Evolutionary conservation across 2,329 filamentous ascomycete species (phyloP).

Genomic region (Xylaria sp.): DNA sequence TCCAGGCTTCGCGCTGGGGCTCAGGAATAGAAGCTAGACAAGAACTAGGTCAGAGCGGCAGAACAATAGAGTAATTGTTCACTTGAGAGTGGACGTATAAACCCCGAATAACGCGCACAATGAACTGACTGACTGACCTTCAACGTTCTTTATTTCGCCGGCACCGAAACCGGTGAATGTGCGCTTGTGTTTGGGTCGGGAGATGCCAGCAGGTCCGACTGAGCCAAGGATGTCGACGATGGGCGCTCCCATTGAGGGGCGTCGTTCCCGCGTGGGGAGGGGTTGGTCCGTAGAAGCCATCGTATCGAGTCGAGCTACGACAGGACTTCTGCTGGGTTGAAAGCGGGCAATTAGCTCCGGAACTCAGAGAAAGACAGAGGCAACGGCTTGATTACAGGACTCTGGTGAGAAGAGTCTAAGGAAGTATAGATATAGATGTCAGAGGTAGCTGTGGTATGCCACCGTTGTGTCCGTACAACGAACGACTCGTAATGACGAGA

Average conservation of each 20-base stretch:
- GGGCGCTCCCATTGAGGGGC: slow-evolving; percentile 80
- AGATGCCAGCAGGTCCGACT: slow-evolving; percentile 85
- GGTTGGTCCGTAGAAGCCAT: slow-evolving; percentile 51
- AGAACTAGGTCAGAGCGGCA: slow-evolving; percentile 19
- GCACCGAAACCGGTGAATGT: slow-evolving; percentile 95
- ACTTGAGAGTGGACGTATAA: neutral
- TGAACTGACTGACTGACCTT: slow-evolving; percentile 63
- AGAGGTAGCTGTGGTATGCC: slow-evolving; percentile 15
- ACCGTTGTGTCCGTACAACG: slow-evolving; percentile 9
- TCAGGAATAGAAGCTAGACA: slow-evolving; percentile 81
- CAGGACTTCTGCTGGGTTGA: slow-evolving; percentile 3
- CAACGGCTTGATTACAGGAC: neutral
- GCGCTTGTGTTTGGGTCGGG: slow-evolving; percentile 93
- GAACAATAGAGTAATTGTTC: neutral
- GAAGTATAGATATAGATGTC: neutral
- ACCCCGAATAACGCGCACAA: neutral
- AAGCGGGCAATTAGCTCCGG: slow-evolving; percentile 17
- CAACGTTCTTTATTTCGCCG: slow-evolving; percentile 90
- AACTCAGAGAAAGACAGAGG: neutral
- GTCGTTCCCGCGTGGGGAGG: slow-evolving; percentile 75
- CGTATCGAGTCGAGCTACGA: slow-evolving; percentile 27
- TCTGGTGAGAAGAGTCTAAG: neutral
- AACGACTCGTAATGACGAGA: neutral
- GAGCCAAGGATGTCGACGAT: slow-evolving; percentile 88
- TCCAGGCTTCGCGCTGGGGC: slow-evolving; percentile 84